Evolutionary conservation across 176 grass and related monocot species (phyloP).

Genomic region (Dactylis glomerata): DNA sequence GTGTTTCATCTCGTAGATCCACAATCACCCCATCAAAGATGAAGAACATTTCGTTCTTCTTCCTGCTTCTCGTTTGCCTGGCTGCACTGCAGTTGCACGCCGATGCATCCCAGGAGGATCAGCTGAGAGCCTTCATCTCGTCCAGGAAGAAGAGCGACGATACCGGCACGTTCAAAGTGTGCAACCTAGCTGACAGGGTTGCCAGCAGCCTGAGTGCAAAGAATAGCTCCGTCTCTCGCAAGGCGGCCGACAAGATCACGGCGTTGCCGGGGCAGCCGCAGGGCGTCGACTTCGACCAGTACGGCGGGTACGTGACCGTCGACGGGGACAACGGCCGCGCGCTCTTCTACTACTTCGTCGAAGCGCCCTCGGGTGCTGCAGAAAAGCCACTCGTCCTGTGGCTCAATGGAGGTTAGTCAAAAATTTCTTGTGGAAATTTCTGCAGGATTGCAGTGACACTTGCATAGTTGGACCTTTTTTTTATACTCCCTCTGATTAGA

Average conservation of each 20-base stretch:
- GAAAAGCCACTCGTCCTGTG: conserved; percentile 54
- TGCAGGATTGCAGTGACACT: not conserved
- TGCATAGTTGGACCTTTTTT: not conserved
- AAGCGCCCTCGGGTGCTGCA: not conserved
- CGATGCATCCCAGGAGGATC: conserved; percentile 22
- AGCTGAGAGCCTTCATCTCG: conserved; percentile 13
- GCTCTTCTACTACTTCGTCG: not conserved
- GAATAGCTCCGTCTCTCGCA: not conserved
- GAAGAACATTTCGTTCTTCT: not conserved
- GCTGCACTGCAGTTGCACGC: not conserved
- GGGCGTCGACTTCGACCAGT: conserved; percentile 5
- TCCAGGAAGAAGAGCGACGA: conserved; percentile 2
- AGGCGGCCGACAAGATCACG: not conserved
- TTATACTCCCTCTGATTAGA: no score
- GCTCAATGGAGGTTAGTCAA: conserved; percentile 55
- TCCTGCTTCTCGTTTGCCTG: conserved; percentile 14
- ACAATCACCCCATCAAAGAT: not conserved
- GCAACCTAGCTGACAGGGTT: no score
- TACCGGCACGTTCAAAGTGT: not conserved
- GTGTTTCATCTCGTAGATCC: not conserved
- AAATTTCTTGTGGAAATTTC: not conserved
- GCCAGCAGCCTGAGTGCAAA: not conserved
- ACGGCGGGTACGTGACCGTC: not conserved
- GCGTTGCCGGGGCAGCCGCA: not conserved
- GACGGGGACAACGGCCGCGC: not conserved